Percentiles rank a stretch among this genome's conserved stretches.
These are phyloP conservation scores for Coemansia sp. DNA, from an alignment of 192 early-diverging fungal genomes.

Conservation along the genomic window DNA sequence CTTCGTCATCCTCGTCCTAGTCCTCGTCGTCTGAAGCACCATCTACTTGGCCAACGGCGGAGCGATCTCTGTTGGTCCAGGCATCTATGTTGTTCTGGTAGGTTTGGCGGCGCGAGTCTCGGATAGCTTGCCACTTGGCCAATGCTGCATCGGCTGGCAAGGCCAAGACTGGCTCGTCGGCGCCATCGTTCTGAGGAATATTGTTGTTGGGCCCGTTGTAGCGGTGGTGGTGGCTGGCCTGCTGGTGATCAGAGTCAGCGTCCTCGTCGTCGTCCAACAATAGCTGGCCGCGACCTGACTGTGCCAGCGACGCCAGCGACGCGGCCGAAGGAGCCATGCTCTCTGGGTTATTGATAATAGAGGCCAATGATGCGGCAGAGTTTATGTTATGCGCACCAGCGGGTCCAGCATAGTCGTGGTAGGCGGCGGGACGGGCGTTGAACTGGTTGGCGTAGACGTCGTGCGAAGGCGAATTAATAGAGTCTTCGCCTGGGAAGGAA, in stretches of 20 bases:
- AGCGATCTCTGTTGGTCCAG: constrained; percentile 10
- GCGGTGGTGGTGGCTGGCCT: constrained; percentile 5
- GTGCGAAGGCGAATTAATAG: background rate
- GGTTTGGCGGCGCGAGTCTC: constrained; percentile 17
- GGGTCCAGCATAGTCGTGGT: constrained; percentile 9
- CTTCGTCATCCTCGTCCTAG: constrained; percentile 35
- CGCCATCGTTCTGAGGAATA: constrained; percentile 66
- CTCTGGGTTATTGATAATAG: constrained; percentile 55
- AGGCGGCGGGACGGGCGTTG: constrained; percentile 12
- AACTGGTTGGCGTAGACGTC: constrained; percentile 10
- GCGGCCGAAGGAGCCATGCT: constrained; percentile 50
- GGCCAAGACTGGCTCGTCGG: constrained; percentile 32
- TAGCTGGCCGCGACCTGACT: constrained; percentile 46
- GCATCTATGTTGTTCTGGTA: constrained; percentile 11
- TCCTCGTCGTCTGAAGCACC: constrained; percentile 46
- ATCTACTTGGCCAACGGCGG: constrained; percentile 34
- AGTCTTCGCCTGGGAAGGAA: constrained; percentile 52
- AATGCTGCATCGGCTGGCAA: constrained; percentile 10
- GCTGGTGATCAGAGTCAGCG: constrained; percentile 16
- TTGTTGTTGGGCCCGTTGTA: constrained; percentile 20
- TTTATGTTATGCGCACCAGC: constrained; percentile 32
- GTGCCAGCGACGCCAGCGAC: constrained; percentile 55
- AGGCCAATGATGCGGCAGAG: constrained; percentile 52
- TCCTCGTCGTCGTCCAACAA: constrained; percentile 46
- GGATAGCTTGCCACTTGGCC: constrained; percentile 30